Percentiles rank a stretch among this genome's conserved stretches.
phyloP scores from a whole-genome alignment of 2,329 filamentous ascomycete genomes.

The Stagonosporopsis vannaccii region DNA sequence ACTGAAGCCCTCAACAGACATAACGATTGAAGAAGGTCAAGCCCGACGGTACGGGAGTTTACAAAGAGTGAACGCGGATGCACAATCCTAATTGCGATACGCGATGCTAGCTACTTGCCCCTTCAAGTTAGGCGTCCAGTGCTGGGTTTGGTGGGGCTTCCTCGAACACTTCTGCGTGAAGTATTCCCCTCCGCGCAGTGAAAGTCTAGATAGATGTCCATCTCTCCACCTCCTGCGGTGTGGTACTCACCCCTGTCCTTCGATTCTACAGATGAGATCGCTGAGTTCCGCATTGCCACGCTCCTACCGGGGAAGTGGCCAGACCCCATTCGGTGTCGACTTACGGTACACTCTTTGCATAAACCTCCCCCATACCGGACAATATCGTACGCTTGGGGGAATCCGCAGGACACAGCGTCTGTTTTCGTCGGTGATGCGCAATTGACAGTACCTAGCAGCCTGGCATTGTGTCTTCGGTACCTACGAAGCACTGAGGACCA shows the following conservation, averaged over 20 bases:
- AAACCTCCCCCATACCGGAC: slow-evolving; percentile 1
- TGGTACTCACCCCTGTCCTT: not conserved
- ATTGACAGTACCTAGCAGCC: slow-evolving; percentile 1
- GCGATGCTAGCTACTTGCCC: too few relatives aligned
- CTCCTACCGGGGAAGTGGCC: not conserved
- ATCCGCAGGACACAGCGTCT: not conserved
- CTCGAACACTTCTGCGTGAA: not conserved
- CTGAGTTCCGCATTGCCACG: not conserved
- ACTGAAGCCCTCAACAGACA: too few relatives aligned
- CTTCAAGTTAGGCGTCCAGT: not conserved
- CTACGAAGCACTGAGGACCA: not conserved
- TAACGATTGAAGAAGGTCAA: too few relatives aligned
- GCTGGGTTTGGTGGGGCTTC: not conserved
- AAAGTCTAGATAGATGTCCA: not conserved
- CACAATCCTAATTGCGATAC: too few relatives aligned
- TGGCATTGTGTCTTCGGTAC: not conserved
- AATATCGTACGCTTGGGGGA: slow-evolving; percentile 10
- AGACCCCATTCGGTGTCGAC: not conserved
- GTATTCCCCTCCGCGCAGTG: not conserved
- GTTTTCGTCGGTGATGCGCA: not conserved
- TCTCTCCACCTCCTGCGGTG: not conserved
- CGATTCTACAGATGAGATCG: not conserved
- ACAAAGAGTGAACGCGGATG: too few relatives aligned
- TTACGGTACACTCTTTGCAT: not conserved
- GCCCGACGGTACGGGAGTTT: too few relatives aligned